Evolutionary conservation across 2,329 filamentous ascomycete genomes (phyloP).

Genomic region (Stylonectria norvegica): DNA sequence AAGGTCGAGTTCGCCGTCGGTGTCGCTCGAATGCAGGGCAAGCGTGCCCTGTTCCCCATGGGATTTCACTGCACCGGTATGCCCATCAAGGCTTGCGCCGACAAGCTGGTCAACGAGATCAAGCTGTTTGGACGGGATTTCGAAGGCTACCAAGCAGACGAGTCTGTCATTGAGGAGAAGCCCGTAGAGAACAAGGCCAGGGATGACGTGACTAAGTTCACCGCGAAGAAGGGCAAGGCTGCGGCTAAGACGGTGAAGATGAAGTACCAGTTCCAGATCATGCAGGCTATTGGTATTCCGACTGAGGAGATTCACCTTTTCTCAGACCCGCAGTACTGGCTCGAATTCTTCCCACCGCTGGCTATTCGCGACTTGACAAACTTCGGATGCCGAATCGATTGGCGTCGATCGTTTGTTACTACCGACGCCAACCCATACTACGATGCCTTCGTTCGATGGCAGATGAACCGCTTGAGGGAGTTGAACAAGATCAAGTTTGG

Average conservation of each 20-base stretch:
- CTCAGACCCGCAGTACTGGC: conserved; percentile 86
- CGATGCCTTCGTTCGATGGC: conserved; percentile 92
- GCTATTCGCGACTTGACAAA: conserved; percentile 71
- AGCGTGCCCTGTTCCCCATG: conserved; percentile 80
- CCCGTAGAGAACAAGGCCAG: conserved; percentile 63
- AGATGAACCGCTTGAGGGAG: conserved; percentile 89
- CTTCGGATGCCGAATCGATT: conserved; percentile 86
- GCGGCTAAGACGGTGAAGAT: conserved; percentile 85
- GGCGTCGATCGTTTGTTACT: conserved; percentile 88
- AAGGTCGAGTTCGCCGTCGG: conserved; percentile 93
- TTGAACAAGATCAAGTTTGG: conserved; percentile 91
- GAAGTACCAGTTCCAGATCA: conserved; percentile 96
- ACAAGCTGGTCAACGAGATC: conserved; percentile 90
- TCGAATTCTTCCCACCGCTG: conserved; percentile 72
- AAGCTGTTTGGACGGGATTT: conserved; percentile 86
- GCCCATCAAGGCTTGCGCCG: conserved; percentile 95
- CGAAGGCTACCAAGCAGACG: conserved; percentile 67
- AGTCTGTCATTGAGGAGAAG: conserved; percentile 48
- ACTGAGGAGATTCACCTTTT: conserved; percentile 89
- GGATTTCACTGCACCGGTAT: conserved; percentile 94
- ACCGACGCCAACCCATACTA: conserved; percentile 97
- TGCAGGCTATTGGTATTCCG: conserved; percentile 86
- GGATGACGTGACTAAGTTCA: conserved; percentile 87
- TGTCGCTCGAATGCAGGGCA: conserved; percentile 86
- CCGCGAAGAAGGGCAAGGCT: conserved; percentile 88